Evolutionary conservation across 2,329 filamentous ascomycete species (phyloP), one percentile per base, ranked within the genome.

Genomic region (Esteya vermicola): DNA sequence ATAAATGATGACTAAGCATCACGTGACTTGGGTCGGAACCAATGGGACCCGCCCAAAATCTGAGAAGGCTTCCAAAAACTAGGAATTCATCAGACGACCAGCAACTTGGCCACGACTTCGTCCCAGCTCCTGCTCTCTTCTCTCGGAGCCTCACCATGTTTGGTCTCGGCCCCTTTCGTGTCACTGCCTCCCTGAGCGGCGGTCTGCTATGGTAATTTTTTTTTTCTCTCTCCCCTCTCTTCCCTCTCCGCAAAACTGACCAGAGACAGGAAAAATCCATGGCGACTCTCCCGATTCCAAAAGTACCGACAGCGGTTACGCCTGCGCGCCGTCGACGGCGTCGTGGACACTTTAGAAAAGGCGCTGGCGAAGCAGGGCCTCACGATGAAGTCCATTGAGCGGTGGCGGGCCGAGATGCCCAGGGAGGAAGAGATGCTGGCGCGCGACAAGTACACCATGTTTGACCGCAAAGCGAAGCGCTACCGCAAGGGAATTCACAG

Each of bases 401-500:
- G 79, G 55, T 98, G 91, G 91, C 94, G 91, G 68, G 70, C 72
- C 28, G 85, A 94, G 62, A 98, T 98, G 91, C 91, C 91, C 19
- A 82, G 77, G 21, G 91, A 98, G 70, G 72, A 77, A 54, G 86
- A 96, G 69, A 98, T 98, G 91, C 58, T 93, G 58, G 81, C 91
- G 35, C 81, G 76, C 62, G 91, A 98, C 65, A 98, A 98, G 65
- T 98, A 98, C 65, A 94, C 85, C 22, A 81, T 98, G 54, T 98
- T 96, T 62, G 89, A 94, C 62, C 79, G 88, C 52, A 95, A 96
- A 63, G 86, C 83, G 59, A 93, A 88, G 76, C 79, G 75, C 52
- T 98, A 96, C 61, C 72, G 91, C 57, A 98, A 98, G 75, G 85
- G 86, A 41, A 88, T 98, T 59, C 89, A 96, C 64, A 96, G 88